Percentiles rank a stretch among this genome's conserved stretches.
Conservation (phyloP, 2,329 filamentous ascomycete species). For the Metarhizium anisopliae region DNA sequence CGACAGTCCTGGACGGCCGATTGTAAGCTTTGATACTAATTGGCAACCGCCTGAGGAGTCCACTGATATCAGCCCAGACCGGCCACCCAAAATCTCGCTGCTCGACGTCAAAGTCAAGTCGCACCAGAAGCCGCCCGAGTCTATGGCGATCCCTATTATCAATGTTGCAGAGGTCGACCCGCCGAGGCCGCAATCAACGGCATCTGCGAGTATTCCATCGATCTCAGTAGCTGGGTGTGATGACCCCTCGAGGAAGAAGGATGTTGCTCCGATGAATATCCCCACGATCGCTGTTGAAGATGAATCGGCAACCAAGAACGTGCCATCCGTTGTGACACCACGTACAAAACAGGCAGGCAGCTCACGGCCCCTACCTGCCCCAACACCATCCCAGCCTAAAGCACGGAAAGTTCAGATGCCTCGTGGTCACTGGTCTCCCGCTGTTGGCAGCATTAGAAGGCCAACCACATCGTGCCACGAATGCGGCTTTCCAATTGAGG, state of each 20-base stretch:
- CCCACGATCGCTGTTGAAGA: conserved; percentile 41
- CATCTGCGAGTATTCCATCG: conserved; percentile 22
- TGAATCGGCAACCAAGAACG: conserved; percentile 23
- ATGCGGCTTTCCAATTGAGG: conserved; percentile 77
- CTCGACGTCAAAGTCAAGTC: conserved; percentile 6
- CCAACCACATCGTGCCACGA: conserved; percentile 71
- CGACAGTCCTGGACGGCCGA: conserved; percentile 80
- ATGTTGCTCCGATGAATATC: conserved; percentile 29
- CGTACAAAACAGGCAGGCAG: conserved; percentile 22
- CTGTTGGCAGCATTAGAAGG: conserved; percentile 35
- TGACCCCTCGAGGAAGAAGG: conserved; percentile 9
- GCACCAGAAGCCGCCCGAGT: conserved; percentile 15
- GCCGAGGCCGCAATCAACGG: conserved; percentile 19
- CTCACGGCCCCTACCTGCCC: conserved; percentile 34
- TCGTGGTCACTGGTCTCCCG: conserved; percentile 52
- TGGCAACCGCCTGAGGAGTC: conserved; percentile 67
- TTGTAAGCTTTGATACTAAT: conserved; percentile 89
- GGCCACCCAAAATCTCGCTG: conserved; percentile 18
- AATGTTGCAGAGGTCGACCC: conserved; percentile 40
- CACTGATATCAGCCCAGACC: conserved; percentile 55
- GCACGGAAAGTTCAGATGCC: conserved; percentile 30
- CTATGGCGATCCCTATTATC: conserved; percentile 44
- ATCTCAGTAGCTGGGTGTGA: conserved; percentile 25
- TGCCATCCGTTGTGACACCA: conserved; percentile 40
- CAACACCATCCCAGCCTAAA: conserved; percentile 24